Percentiles rank a stretch among this genome's conserved stretches.
Evolutionary conservation across 345 rosid genomes (phyloP).

Genomic region (Eucalyptus decipiens): DNA sequence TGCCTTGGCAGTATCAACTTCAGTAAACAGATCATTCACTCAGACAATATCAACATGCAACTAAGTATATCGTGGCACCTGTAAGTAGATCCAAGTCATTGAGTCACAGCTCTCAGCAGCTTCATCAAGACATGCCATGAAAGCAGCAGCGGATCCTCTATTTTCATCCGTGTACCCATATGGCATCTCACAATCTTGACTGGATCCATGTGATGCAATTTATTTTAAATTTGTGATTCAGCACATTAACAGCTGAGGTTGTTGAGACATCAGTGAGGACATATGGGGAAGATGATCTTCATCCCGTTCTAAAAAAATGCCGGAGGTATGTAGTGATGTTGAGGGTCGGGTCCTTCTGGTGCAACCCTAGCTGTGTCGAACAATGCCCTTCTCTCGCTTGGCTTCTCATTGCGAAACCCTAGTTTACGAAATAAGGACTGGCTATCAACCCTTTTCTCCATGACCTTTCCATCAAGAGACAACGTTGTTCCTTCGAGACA

Average conservation of each 20-base stretch:
- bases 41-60: background rate
- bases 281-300: background rate
- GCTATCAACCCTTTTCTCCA: constrained; percentile 1
- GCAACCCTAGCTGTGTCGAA: background rate
- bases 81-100: background rate
- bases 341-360: constrained; percentile 29
- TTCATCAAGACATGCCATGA: background rate
- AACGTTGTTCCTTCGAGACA: background rate
- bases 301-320: background rate
- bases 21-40: background rate
- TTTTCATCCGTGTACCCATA: background rate
- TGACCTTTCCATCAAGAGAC: background rate
- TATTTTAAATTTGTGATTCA: background rate
- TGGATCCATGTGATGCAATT: background rate
- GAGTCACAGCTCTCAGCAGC: background rate
- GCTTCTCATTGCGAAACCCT: background rate
- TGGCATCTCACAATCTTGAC: background rate
- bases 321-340: constrained; percentile 4
- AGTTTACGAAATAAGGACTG: background rate
- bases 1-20: background rate
- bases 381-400: background rate
- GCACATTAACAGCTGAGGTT: background rate
- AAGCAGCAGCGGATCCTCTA: background rate
- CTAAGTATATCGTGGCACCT: background rate
- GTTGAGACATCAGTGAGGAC: background rate